These are phyloP conservation scores for Trametes cubensis DNA, from an alignment of 768 basidiomycete genomes.

Conservation along the genomic window DNA sequence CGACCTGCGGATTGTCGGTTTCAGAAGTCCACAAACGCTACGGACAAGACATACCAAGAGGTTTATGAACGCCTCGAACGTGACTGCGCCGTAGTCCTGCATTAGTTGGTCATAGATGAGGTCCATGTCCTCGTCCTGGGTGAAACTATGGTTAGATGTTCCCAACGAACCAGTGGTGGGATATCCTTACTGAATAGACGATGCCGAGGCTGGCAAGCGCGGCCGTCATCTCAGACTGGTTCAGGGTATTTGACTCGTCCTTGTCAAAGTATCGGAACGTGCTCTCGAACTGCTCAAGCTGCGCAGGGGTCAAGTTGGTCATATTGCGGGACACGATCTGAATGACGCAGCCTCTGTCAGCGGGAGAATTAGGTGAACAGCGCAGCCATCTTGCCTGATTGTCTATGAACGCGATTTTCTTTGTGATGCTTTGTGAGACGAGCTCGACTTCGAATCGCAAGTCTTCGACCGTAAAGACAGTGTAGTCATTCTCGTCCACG, in stretches of 20 bases:
- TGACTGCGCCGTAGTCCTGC: constrained; percentile 83
- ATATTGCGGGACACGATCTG: constrained; percentile 93
- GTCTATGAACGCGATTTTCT: constrained; percentile 95
- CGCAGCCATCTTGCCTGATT: constrained; percentile 69
- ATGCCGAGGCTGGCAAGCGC: constrained; percentile 94
- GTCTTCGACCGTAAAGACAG: constrained; percentile 86
- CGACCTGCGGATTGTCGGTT: constrained; percentile 58
- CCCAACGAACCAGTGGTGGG: background rate
- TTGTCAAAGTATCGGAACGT: constrained; percentile 98
- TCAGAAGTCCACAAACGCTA: background rate
- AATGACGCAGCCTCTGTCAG: background rate
- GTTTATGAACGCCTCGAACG: constrained; percentile 93
- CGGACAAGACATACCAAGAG: constrained; percentile 63
- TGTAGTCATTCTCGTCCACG: constrained; percentile 97
- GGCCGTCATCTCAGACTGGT: constrained; percentile 84
- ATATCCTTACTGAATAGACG: constrained; percentile 73
- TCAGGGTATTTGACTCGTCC: constrained; percentile 88
- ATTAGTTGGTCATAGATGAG: constrained; percentile 80
- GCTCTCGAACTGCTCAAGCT: constrained; percentile 94
- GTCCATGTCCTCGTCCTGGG: constrained; percentile 84
- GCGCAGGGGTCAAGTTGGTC: constrained; percentile 93
- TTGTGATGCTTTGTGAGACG: constrained; percentile 75
- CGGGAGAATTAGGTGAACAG: background rate
- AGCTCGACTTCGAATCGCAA: constrained; percentile 87
- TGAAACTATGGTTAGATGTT: background rate